Percentiles rank a stretch among this genome's conserved stretches.
Conservation (phyloP, 345 rosid genomes). For the Pelargonium nanum region DNA sequence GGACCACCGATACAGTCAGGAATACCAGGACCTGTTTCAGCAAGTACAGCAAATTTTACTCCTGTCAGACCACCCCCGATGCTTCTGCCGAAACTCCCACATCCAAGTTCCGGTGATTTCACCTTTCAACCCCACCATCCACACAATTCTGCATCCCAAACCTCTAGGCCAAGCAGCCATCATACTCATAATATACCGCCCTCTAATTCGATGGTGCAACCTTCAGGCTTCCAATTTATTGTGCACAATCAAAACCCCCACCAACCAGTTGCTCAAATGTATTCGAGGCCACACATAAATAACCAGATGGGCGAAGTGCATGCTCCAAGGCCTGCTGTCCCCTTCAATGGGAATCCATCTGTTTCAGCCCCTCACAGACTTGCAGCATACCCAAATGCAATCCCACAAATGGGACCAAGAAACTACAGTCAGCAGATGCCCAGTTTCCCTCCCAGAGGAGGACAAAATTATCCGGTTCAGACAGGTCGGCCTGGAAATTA, state of each 20-base stretch:
- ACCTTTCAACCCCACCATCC: constrained; percentile 43
- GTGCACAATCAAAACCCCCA: constrained; percentile 18
- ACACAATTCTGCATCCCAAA: constrained; percentile 24
- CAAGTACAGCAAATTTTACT: constrained; percentile 25
- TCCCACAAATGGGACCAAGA: constrained; percentile 34
- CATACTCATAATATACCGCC: constrained; percentile 17
- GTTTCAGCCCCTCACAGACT: constrained; percentile 27
- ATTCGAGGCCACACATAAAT: constrained; percentile 31
- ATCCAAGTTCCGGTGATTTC: constrained; percentile 42
- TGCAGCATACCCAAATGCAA: constrained; percentile 29
- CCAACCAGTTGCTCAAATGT: constrained; percentile 36
- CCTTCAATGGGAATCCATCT: constrained; percentile 17
- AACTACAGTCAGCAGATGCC: constrained; percentile 25
- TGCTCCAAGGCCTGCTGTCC: constrained; percentile 12
- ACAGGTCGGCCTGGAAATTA: constrained; percentile 23
- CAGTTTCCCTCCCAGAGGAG: constrained; percentile 53
- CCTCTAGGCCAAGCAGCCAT: constrained; percentile 34
- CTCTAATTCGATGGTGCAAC: constrained; percentile 24
- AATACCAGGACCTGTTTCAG: constrained; percentile 19
- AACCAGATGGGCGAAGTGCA: constrained; percentile 38
- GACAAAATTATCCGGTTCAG: constrained; percentile 25
- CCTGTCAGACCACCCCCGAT: constrained; percentile 23
- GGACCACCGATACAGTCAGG: constrained; percentile 21
- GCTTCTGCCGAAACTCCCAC: constrained; percentile 25
- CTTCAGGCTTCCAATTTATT: constrained; percentile 21